Base-by-base conservation (phyloP, 768 basidiomycete species). In the Leccinum disarticulatum region DNA sequence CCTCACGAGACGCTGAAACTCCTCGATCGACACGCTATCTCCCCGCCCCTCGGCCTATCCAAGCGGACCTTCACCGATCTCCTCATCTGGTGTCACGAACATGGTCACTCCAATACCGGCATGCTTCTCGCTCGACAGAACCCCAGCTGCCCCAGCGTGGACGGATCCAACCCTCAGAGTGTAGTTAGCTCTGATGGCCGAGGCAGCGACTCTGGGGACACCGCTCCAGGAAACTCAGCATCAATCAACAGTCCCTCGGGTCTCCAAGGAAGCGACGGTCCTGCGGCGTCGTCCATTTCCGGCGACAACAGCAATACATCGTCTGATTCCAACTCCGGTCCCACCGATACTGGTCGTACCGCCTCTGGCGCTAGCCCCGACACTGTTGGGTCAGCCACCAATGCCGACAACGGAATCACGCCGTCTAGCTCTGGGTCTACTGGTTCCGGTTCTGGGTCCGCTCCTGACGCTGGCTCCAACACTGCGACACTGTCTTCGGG, bases 71-170 rank as follows among this genome's bases (percentile, higher is more conserved):
- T 72, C 25, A 55, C 54, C 30, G 70, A 72, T 33, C 70, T 71
- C 50, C 72, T 72, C 56, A 8, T 63, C 25, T 73, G 72, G 70
- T 71, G 72, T 19, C 64, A 68, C 31, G 55, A 72, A 38, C 19
- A 61, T 19, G 57, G 57, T 0, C 64, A 62, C 22, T 52, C 65
- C 3, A 55, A 52, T 13, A 17, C 54, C 11, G 54, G 64, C 28
- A 25, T 35, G 2, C 65, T 73, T 15, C 68, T 66, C n/a, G 57
- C 70, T 58, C 70, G 70, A 35, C 70, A 71, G 33, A 59, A 54
- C 8, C 36, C 69, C 6, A 59, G 15, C 13, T 73, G 69, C 33
- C 38, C 68, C 28, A 46, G 57, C 2, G 56, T 22, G 3, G 27
- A 35, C 25, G 60, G 35, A 2, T 15, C 14, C 15, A 36, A n/a